Conservation (phyloP, 495 filamentous ascomycete genomes). For the Lineolata rhizophorae region DNA sequence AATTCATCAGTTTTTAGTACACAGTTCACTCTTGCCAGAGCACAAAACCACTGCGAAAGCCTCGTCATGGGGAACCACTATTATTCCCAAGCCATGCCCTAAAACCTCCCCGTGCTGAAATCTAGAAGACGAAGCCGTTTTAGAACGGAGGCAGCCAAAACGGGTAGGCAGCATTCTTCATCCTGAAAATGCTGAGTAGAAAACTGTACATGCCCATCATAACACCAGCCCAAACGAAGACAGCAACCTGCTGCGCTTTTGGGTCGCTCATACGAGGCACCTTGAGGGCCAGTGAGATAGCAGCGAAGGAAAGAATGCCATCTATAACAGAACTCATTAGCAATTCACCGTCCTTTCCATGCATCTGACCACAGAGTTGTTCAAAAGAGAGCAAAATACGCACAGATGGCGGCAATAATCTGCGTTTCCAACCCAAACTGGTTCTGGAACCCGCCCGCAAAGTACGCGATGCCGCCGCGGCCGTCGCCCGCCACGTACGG, state of each 20-base stretch:
- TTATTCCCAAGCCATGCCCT: too few species aligned
- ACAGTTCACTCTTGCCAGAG: too few species aligned
- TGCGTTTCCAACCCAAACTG: slow-evolving; percentile 94
- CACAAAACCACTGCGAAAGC: too few species aligned
- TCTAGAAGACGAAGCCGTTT: too few species aligned
- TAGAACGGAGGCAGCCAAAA: slow-evolving; percentile 84
- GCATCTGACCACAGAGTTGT: background rate
- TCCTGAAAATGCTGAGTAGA: slow-evolving; percentile 75
- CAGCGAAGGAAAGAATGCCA: slow-evolving; percentile 76
- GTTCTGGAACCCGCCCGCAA: slow-evolving; percentile 83
- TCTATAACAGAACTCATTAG: slow-evolving; percentile 28
- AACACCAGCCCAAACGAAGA: slow-evolving; percentile 61
- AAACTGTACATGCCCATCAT: slow-evolving; percentile 79
- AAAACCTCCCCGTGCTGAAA: too few species aligned
- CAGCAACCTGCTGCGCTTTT: slow-evolving; percentile 55
- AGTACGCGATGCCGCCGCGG: slow-evolving; percentile 69
- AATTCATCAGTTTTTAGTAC: too few species aligned
- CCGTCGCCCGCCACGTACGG: slow-evolving; percentile 87
- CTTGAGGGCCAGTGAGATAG: slow-evolving; percentile 74
- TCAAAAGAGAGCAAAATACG: slow-evolving; percentile 19
- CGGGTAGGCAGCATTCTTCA: slow-evolving; percentile 89
- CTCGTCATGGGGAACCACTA: too few species aligned
- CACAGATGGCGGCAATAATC: slow-evolving; percentile 89
- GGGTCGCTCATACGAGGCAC: slow-evolving; percentile 69
- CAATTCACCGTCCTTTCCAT: background rate